Percentiles rank a stretch among this genome's conserved stretches.
phyloP scores from a whole-genome alignment of 164 flowering plant species.

The Malania oleifera region DNA sequence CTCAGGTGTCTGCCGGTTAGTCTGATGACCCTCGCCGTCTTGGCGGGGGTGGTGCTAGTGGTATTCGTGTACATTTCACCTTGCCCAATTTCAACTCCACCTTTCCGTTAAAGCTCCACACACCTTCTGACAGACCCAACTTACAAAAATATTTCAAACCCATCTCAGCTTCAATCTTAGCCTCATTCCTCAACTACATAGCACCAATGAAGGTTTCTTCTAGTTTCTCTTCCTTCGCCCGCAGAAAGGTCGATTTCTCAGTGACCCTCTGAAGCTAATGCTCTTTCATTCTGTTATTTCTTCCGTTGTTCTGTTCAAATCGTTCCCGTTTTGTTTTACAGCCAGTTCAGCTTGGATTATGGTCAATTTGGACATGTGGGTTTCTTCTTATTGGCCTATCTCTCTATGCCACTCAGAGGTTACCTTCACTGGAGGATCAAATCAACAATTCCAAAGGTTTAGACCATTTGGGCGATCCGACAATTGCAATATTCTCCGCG shows the following conservation, averaged over 20 bases:
- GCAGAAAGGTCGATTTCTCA: no score
- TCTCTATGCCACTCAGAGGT: conserved; percentile 50
- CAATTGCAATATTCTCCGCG: conserved; percentile 59
- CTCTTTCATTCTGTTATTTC: no score
- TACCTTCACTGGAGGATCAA: conserved; percentile 44
- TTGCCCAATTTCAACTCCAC: conserved; percentile 4
- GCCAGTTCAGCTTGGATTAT: conserved; percentile 52
- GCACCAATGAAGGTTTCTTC: conserved; percentile 17
- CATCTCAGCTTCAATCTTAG: background rate
- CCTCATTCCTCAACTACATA: background rate
- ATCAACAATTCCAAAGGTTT: conserved; percentile 21
- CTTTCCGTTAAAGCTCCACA: conserved; percentile 20
- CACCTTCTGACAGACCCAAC: background rate
- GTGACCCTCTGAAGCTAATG: no score
- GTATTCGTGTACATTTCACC: no score
- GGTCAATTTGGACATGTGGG: conserved; percentile 83
- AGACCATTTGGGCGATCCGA: conserved; percentile 23
- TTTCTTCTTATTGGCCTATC: conserved; percentile 62
- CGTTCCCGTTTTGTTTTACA: conserved; percentile 20
- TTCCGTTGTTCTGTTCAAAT: no score
- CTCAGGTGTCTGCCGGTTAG: no score
- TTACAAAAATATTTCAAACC: background rate
- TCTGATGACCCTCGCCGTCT: background rate
- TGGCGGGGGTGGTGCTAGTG: background rate
- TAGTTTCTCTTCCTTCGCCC: background rate